A percentile compares a stretch with the other conserved stretches of the same genome.
Evolutionary conservation across 2,329 filamentous ascomycete genomes (phyloP).

Genomic region (Fusarium multiceps): DNA sequence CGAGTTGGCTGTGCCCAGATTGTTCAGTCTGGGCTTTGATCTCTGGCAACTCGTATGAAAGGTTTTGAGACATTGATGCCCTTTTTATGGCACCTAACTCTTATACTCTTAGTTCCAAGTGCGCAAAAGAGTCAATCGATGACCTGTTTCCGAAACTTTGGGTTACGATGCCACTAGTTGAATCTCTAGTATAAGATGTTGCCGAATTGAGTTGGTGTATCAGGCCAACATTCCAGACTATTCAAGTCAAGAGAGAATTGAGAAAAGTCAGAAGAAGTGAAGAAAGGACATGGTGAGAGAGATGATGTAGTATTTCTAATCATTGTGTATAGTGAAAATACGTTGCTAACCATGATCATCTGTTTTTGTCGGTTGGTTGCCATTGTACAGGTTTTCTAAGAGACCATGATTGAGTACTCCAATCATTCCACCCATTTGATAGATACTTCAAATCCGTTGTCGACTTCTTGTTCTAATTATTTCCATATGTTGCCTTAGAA

Average conservation of each 20-base stretch:
- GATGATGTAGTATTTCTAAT: not conserved
- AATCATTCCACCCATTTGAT: not conserved
- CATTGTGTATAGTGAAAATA: not conserved
- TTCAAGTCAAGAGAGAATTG: not conserved
- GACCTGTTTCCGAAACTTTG: not conserved
- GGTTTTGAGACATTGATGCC: not conserved
- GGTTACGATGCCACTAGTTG: not conserved
- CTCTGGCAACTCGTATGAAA: not conserved
- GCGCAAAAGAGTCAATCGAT: not conserved
- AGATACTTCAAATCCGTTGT: not conserved
- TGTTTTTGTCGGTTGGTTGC: too few relatives aligned
- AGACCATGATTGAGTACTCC: not conserved
- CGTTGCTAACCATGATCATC: too few relatives aligned
- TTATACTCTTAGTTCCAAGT: not conserved
- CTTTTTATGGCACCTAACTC: not conserved
- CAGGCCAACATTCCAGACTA: not conserved
- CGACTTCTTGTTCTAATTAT: not conserved
- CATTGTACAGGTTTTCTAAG: not conserved
- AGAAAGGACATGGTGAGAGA: not conserved
- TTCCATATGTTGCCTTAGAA: not conserved
- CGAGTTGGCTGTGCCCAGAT: not conserved
- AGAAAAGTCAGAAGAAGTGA: not conserved
- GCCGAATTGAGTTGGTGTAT: not conserved
- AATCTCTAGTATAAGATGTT: not conserved
- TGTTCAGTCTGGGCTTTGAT: not conserved